Evolutionary conservation across 2,329 filamentous ascomycete species (phyloP).

Genomic region (Lasiodiplodia sp.): DNA sequence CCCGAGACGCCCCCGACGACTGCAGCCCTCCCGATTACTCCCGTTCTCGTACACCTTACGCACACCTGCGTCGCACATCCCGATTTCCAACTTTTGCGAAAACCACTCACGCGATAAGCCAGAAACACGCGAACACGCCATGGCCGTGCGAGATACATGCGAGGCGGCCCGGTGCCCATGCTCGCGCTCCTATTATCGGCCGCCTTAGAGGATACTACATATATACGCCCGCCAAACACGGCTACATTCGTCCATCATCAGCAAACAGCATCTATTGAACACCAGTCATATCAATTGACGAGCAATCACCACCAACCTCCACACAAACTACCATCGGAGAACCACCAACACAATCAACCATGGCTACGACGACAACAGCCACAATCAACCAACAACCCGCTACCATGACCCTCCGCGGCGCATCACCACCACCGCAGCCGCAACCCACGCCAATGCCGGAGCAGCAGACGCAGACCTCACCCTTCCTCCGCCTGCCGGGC

Average conservation of each 20-base stretch:
- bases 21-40: conserved; percentile 10
- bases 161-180: conserved; percentile 7
- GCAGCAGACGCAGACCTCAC: conserved; percentile 16
- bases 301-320: neutral
- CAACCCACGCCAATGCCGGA: conserved; percentile 29
- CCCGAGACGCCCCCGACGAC: conserved; percentile 5
- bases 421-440: conserved; percentile 30
- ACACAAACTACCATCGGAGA: neutral
- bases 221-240: conserved; percentile 21
- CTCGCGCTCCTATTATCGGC: conserved; percentile 5
- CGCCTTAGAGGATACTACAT: neutral
- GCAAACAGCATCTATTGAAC: neutral
- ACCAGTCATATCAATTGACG: conserved; percentile 11
- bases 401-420: conserved; percentile 27
- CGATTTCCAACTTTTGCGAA: conserved; percentile 5
- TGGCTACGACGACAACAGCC: conserved; percentile 51
- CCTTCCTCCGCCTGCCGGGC: conserved; percentile 59
- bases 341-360: conserved; percentile 37
- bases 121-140: conserved; percentile 3
- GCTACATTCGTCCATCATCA: neutral
- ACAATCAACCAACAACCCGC: conserved; percentile 34
- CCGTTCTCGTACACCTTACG: conserved; percentile 4
- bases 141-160: conserved; percentile 14
- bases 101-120: conserved; percentile 23
- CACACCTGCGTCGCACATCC: conserved; percentile 15